These are phyloP conservation scores for Botrytis galanthina DNA, from an alignment of 2,329 filamentous ascomycete genomes.

Conservation along the genomic window DNA sequence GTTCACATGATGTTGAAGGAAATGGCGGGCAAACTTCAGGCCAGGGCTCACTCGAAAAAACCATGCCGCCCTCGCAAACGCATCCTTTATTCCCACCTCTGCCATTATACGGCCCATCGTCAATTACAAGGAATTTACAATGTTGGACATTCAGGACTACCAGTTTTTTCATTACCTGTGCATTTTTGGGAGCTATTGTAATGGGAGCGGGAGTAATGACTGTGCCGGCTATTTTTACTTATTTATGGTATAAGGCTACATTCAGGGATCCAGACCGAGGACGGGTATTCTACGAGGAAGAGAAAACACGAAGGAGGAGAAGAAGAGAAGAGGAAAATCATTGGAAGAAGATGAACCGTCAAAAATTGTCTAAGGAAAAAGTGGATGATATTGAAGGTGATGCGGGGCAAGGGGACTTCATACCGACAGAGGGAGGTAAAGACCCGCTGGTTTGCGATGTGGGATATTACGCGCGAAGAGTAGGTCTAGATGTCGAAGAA, in stretches of 20 bases:
- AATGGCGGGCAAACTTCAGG: slow-evolving; percentile 45
- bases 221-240: slow-evolving; percentile 51
- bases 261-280: slow-evolving; percentile 57
- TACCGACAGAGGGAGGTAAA: slow-evolving; percentile 74
- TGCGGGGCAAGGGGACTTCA: slow-evolving; percentile 49
- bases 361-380: slow-evolving; percentile 39
- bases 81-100: slow-evolving; percentile 82
- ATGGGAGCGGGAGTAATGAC: slow-evolving; percentile 69
- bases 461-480: slow-evolving; percentile 80
- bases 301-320: slow-evolving; percentile 55
- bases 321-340: slow-evolving; percentile 56
- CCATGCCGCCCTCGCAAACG: slow-evolving; percentile 65
- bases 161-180: slow-evolving; percentile 73
- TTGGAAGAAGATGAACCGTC: slow-evolving; percentile 56
- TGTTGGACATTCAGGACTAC: slow-evolving; percentile 62
- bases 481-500: slow-evolving; percentile 81
- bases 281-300: slow-evolving; percentile 72
- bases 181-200: slow-evolving; percentile 74
- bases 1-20: slow-evolving; percentile 24
- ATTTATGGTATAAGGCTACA: slow-evolving; percentile 53
- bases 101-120: slow-evolving; percentile 76
- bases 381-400: slow-evolving; percentile 44
- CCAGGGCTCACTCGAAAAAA: slow-evolving; percentile 46
- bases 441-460: slow-evolving; percentile 79
- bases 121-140: slow-evolving; percentile 61